phyloP scores from a whole-genome alignment of 352 stramenopile species.

The Aphanomyces euteiches region DNA sequence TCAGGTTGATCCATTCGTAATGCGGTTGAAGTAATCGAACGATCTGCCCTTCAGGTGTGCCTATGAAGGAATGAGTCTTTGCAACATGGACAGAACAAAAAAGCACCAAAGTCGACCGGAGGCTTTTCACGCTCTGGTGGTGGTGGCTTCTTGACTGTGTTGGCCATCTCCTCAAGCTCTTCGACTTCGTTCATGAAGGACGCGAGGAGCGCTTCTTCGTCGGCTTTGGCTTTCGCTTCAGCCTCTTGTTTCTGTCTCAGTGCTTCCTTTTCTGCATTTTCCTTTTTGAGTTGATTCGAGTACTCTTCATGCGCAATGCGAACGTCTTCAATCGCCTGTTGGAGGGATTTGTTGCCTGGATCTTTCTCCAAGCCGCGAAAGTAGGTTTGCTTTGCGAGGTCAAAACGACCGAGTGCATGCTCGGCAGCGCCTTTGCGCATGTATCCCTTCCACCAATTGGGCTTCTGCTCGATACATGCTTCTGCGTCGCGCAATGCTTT shows the following conservation, averaged over 20 bases:
- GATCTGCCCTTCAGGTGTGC: slow-evolving; percentile 51
- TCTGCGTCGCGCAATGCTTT: slow-evolving; percentile 79
- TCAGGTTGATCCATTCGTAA: slow-evolving; percentile 87
- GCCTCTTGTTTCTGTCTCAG: slow-evolving; percentile 44
- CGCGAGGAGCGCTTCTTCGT: slow-evolving; percentile 55
- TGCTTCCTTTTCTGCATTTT: slow-evolving; percentile 47
- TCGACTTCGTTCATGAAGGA: slow-evolving; percentile 85
- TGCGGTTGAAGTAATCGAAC: slow-evolving; percentile 61
- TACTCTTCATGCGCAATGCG: slow-evolving; percentile 68
- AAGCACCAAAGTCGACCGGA: slow-evolving; percentile 64
- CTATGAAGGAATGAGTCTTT: slow-evolving; percentile 16
- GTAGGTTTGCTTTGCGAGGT: slow-evolving; percentile 68
- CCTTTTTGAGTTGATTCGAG: slow-evolving; percentile 47
- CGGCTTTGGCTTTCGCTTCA: slow-evolving; percentile 31
- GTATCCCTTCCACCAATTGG: slow-evolving; percentile 86
- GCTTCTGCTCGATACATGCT: slow-evolving; percentile 66
- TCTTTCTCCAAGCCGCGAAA: slow-evolving; percentile 57
- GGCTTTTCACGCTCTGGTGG: slow-evolving; percentile 44
- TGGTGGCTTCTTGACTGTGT: slow-evolving; percentile 66
- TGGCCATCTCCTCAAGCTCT: slow-evolving; percentile 67
- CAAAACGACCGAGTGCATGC: slow-evolving; percentile 69
- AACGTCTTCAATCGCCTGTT: slow-evolving; percentile 59
- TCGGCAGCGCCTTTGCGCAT: slow-evolving; percentile 77
- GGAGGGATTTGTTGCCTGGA: slow-evolving; percentile 64
- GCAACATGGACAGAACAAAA: slow-evolving; percentile 27